A percentile compares a stretch with the other conserved stretches of the same genome.
phyloP scores from a whole-genome alignment of 2,329 filamentous ascomycete genomes.

The Fusarium virguliforme region DNA sequence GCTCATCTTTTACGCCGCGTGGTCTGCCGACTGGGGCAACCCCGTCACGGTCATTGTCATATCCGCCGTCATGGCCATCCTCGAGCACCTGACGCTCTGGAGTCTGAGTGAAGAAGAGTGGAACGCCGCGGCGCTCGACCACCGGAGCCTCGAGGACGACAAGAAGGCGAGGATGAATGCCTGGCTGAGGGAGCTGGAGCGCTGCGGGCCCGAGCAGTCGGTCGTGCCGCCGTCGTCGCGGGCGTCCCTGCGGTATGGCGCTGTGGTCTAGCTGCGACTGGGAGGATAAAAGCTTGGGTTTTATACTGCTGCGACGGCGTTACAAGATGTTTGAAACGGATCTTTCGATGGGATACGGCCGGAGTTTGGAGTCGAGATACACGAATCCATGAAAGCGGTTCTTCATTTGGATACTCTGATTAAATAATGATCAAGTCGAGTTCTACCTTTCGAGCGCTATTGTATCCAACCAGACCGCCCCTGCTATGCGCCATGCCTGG shows the following conservation, averaged over 20 bases:
- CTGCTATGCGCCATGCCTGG: too few species aligned
- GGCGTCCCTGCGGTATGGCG: constrained; percentile 38
- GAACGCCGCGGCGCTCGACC: constrained; percentile 25
- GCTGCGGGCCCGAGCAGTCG: constrained; percentile 36
- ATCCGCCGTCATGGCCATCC: constrained; percentile 52
- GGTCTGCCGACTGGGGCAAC: constrained; percentile 52
- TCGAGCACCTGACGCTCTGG: constrained; percentile 56
- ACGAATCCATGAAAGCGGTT: neutral
- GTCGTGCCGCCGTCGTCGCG: constrained; percentile 35
- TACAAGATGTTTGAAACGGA: constrained; percentile 10
- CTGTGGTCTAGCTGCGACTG: constrained; percentile 24
- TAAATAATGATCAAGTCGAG: constrained; percentile 3
- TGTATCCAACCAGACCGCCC: too few species aligned
- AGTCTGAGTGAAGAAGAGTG: constrained; percentile 53
- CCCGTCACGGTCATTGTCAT: constrained; percentile 52
- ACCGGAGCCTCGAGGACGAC: constrained; percentile 48
- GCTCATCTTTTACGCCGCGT: constrained; percentile 56
- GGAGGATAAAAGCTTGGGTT: constrained; percentile 18
- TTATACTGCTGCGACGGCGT: constrained; percentile 32
- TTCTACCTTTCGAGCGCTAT: neutral
- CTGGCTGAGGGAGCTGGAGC: constrained; percentile 53
- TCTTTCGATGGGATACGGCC: constrained; percentile 2
- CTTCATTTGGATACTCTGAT: neutral
- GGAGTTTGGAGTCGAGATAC: constrained; percentile 27
- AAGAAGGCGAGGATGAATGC: constrained; percentile 54